phyloP scores from a whole-genome alignment of 768 basidiomycete genomes.

The Lactarius quietus region DNA sequence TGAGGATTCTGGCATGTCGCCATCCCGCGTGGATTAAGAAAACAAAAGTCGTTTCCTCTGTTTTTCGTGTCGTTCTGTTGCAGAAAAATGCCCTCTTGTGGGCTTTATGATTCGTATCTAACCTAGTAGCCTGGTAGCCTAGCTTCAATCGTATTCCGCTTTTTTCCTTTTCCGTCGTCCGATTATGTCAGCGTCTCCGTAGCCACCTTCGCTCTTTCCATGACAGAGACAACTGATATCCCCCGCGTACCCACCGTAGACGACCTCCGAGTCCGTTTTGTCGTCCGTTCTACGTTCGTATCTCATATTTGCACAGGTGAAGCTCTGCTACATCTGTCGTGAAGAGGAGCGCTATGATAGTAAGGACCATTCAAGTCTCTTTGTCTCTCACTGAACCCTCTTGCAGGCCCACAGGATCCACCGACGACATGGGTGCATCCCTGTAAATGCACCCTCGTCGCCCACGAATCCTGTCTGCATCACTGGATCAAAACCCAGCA shows the following conservation, averaged over 20 bases:
- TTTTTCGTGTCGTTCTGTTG: slow-evolving; percentile 11
- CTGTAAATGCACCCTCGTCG: slow-evolving; percentile 75
- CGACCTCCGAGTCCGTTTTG: slow-evolving; percentile 32
- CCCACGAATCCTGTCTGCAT: slow-evolving; percentile 75
- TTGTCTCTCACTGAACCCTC: slow-evolving; percentile 3
- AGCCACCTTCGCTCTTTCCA: background rate
- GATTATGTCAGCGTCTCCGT: no score
- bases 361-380: slow-evolving; percentile 19
- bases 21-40: slow-evolving; percentile 46
- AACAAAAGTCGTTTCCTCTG: slow-evolving; percentile 21
- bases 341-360: slow-evolving; percentile 62
- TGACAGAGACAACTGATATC: background rate
- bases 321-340: slow-evolving; percentile 77
- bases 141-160: background rate
- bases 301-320: slow-evolving; percentile 42
- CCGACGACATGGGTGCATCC: slow-evolving; percentile 72
- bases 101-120: slow-evolving; percentile 2
- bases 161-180: background rate
- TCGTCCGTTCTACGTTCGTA: background rate
- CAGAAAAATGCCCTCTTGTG: background rate
- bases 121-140: slow-evolving; percentile 9
- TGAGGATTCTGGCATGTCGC: slow-evolving; percentile 53
- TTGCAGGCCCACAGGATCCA: slow-evolving; percentile 43
- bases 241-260: slow-evolving; percentile 32
- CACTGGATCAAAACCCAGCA: slow-evolving; percentile 78